Evolutionary conservation across 305 asterid genomes (phyloP).

Genomic region (Plantago coronopus): DNA sequence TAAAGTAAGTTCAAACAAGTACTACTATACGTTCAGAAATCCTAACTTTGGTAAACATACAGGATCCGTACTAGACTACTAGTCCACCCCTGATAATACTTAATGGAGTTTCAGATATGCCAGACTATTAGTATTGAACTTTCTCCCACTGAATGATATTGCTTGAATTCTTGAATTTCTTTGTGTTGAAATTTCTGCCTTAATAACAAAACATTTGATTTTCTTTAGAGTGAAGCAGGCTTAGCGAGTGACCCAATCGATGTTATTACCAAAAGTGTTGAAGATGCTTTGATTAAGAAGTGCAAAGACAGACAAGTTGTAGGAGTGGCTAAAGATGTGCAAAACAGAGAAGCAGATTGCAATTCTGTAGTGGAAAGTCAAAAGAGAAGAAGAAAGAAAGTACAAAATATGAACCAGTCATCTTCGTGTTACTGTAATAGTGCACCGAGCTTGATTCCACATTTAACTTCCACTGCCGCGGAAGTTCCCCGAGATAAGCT

Average conservation of each 20-base stretch:
- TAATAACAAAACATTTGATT: constrained; percentile 2
- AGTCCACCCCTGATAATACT: not conserved
- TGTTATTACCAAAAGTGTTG: constrained; percentile 25
- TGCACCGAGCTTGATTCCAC: constrained; percentile 20
- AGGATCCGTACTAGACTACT: no score
- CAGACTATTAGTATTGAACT: not conserved
- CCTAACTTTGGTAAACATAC: no score
- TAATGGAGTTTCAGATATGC: constrained; percentile 2
- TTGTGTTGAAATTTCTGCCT: not conserved
- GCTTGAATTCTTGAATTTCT: not conserved
- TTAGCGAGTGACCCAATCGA: constrained; percentile 25
- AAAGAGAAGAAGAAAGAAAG: constrained; percentile 27
- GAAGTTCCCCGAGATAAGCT: constrained; percentile 35
- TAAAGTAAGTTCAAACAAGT: no score
- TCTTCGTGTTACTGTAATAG: constrained; percentile 20
- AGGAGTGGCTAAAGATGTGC: constrained; percentile 24
- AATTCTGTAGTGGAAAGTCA: constrained; percentile 29
- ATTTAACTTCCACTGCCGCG: constrained; percentile 32
- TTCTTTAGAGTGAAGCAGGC: constrained; percentile 41
- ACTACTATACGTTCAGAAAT: no score
- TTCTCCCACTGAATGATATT: not conserved
- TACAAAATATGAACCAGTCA: constrained; percentile 24
- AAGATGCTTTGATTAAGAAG: constrained; percentile 29
- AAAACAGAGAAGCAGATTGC: constrained; percentile 24
- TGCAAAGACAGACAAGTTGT: constrained; percentile 22